A percentile compares a stretch with the other conserved stretches of the same genome.
Evolutionary conservation across 306 rosid genomes (phyloP).

Genomic region (Ammopiptanthus mongolicus): DNA sequence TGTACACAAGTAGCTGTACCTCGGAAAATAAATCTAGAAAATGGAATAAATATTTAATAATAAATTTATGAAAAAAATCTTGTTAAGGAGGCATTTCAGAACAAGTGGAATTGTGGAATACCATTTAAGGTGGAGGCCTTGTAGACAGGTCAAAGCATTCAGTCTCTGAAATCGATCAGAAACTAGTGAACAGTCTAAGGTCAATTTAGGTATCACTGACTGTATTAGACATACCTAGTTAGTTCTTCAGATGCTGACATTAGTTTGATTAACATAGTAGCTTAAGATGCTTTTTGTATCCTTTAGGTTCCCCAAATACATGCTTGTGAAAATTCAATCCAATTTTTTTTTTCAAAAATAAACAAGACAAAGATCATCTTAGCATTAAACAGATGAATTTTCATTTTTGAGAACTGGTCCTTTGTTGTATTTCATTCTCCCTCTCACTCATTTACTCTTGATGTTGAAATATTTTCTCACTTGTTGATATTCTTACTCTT

Average conservation of each 20-base stretch:
- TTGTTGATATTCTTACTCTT: background rate
- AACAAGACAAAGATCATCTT: background rate
- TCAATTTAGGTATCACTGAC: background rate
- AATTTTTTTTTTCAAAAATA: background rate
- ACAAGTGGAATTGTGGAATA: constrained; percentile 1
- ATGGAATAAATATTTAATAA: background rate
- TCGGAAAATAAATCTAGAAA: background rate
- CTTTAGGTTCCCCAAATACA: background rate
- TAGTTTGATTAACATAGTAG: background rate
- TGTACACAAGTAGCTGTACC: background rate
- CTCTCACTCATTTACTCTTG: background rate
- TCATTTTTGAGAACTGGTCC: background rate
- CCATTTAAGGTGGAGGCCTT: constrained; percentile 3
- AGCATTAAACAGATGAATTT: background rate
- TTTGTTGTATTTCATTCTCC: background rate
- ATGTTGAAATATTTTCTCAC: background rate
- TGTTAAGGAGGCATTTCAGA: constrained; percentile 6
- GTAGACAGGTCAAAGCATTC: background rate
- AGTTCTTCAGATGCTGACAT: background rate
- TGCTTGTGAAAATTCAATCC: background rate
- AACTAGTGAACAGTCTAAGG: background rate
- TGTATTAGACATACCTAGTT: background rate
- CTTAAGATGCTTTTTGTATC: background rate
- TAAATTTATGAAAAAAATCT: background rate
- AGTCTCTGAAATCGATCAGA: background rate